Conservation (phyloP, 768 basidiomycete genomes). For the Tephrocybe sp. region DNA sequence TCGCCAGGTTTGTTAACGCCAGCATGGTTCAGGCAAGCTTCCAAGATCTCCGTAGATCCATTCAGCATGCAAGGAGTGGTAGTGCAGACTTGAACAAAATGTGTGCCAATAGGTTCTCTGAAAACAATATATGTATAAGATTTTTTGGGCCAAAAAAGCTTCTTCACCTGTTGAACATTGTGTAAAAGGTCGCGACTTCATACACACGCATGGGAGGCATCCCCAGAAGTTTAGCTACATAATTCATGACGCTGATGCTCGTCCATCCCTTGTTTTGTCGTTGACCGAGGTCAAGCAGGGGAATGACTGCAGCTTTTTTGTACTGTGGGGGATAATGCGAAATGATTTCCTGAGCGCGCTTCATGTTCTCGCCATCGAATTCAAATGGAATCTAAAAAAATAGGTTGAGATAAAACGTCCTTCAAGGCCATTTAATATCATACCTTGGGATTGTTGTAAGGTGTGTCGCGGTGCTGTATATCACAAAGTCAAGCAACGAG, state of each 20-base stretch:
- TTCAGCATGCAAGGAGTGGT: slow-evolving; percentile 97
- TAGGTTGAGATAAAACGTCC: slow-evolving; percentile 5
- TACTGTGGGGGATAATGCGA: slow-evolving; percentile 94
- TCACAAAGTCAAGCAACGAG: slow-evolving; percentile 12
- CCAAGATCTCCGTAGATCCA: slow-evolving; percentile 87
- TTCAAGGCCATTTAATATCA: slow-evolving; percentile 9
- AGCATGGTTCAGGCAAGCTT: slow-evolving; percentile 80
- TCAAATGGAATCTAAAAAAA: slow-evolving; percentile 79
- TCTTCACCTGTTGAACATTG: slow-evolving; percentile 96
- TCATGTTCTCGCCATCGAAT: slow-evolving; percentile 77
- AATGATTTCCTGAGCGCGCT: slow-evolving; percentile 86
- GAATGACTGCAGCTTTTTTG: slow-evolving; percentile 98
- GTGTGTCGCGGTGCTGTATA: slow-evolving; percentile 86
- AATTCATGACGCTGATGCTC: slow-evolving; percentile 98
- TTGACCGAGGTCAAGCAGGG: slow-evolving; percentile 93
- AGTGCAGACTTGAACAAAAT: slow-evolving; percentile 98
- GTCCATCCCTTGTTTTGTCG: slow-evolving; percentile 99
- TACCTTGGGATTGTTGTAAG: slow-evolving; percentile 91
- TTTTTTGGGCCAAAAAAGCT: not conserved
- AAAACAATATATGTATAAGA: not conserved
- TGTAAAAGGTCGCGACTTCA: slow-evolving; percentile 99
- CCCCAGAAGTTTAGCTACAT: slow-evolving; percentile 88
- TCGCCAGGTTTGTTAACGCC: slow-evolving; percentile 83
- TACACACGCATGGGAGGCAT: slow-evolving; percentile 99
- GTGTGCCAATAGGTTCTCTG: slow-evolving; percentile 89